phyloP scores from a whole-genome alignment of 2,329 filamentous ascomycete genomes.

The Neofusicoccum parvum region DNA sequence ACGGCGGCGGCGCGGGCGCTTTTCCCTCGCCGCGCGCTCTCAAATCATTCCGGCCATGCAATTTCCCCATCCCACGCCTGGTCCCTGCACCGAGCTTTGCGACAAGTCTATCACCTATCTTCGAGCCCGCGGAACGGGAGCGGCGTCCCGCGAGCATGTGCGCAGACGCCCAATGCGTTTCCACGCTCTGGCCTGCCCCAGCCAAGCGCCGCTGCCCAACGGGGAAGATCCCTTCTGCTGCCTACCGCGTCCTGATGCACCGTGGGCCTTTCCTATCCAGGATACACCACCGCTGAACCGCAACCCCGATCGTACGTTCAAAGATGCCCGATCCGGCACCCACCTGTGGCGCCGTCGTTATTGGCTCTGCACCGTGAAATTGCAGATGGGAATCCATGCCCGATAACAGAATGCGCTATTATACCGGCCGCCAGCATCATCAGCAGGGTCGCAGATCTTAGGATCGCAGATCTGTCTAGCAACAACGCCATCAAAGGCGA shows the following conservation, averaged over 20 bases:
- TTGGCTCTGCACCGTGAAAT: not conserved
- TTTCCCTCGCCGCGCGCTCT: not conserved
- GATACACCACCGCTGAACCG: not conserved
- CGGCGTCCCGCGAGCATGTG: conserved; percentile 10
- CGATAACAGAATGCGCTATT: conserved; percentile 1
- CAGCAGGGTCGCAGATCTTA: not conserved
- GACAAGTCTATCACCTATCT: not conserved
- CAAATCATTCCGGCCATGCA: conserved; percentile 6
- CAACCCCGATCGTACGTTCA: not conserved
- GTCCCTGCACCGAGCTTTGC: not conserved
- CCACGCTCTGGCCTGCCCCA: not conserved
- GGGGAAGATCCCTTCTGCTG: conserved; percentile 5
- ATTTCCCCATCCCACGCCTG: conserved; percentile 4
- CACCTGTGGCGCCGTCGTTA: not conserved
- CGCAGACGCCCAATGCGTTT: not conserved
- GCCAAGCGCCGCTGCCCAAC: conserved; percentile 5
- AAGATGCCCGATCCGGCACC: conserved; percentile 1
- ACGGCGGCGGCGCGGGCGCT: not conserved
- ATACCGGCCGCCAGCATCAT: not conserved
- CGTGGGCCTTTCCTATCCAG: not conserved
- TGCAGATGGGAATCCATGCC: conserved; percentile 11
- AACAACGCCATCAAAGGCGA: not conserved
- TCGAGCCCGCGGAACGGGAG: conserved; percentile 9
- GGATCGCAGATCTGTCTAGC: conserved; percentile 2
- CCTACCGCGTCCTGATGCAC: not conserved